Evolutionary conservation across 306 rosid species (phyloP).

Genomic region (Quercus cerris): DNA sequence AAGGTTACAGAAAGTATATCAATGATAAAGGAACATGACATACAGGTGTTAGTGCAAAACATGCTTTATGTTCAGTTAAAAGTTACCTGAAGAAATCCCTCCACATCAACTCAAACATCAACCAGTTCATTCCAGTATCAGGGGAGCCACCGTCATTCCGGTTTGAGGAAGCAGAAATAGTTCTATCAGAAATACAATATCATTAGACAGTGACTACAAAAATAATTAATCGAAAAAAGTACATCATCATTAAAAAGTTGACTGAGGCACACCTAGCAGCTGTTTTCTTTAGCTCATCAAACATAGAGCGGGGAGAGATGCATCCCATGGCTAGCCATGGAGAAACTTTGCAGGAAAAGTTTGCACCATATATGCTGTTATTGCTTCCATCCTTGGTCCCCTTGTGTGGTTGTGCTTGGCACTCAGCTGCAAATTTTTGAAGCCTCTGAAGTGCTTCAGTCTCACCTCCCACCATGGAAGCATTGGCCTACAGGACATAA

Average conservation of each 20-base stretch:
- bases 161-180: conserved; percentile 54
- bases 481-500: conserved; percentile 46
- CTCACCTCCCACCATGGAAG: conserved; percentile 87
- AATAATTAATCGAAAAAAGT: neutral
- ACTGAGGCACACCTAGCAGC: conserved; percentile 48
- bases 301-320: conserved; percentile 87
- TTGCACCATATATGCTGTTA: conserved; percentile 81
- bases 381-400: conserved; percentile 52
- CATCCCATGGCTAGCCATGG: conserved; percentile 99
- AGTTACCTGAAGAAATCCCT: conserved; percentile 98
- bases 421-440: conserved; percentile 74
- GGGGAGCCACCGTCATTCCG: conserved; percentile 51
- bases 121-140: conserved; percentile 70
- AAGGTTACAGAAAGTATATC: neutral
- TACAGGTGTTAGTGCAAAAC: neutral
- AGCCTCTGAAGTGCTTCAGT: conserved; percentile 86
- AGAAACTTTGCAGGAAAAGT: conserved; percentile 93
- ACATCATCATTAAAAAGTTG: conserved; percentile 9
- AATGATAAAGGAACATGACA: neutral
- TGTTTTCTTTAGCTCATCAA: conserved; percentile 75
- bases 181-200: conserved; percentile 27
- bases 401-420: conserved; percentile 73
- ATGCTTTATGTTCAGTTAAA: neutral
- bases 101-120: conserved; percentile 89
- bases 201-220: conserved; percentile 14